Base-by-base conservation (phyloP, 2,329 filamentous ascomycete genomes). In the Bisporella sp. region DNA sequence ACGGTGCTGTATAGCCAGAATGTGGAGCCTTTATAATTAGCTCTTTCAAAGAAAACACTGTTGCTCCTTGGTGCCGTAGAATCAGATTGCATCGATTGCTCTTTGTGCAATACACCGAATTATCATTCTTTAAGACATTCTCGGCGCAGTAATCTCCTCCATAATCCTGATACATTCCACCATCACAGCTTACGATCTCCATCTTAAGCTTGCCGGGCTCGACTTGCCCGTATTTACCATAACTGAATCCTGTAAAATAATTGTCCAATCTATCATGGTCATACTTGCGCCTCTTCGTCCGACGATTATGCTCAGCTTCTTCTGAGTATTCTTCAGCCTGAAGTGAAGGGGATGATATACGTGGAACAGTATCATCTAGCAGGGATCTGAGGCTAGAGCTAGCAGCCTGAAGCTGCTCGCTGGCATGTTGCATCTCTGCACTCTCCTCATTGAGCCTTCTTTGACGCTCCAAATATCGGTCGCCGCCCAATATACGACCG, bases 131-230 rank as follows among this genome's bases (percentile, higher is more conserved):
- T 54, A 97, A 74, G 31, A 96, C 84, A 65, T 96, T 96, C 59
- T 91, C 87, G 21, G 85, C 82, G 9, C 78, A 78, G 56, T 88
- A 87, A 31, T 62, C 56, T 43, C 49, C 69, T 35, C 74, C 70
- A 59, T 84, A 79, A 54, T 85, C 82, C 46, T 78, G 74, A 61
- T 77, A 82, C 51, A 81, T 75, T 41, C 91, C 90, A 40, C 89
- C 90, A 66, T 96, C 91, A 64, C 90, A 96, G 72, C 85, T 93
- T 45, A 88, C 78, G 55, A 96, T 83, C 64, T 96, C 87, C 87
- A 96, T 89, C 54, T 78, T 84, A 61, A 96, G 71, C 56, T 80
- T 77, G 4, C 90, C 91, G 0, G 89, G 80, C 53, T 93, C 87
- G 12, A 95, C 86, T 68, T 96, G 91, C 13, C 91, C 92, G 66